Evolutionary conservation across 2,329 filamentous ascomycete genomes (phyloP).

Genomic region (Tolypocladium amazonense): DNA sequence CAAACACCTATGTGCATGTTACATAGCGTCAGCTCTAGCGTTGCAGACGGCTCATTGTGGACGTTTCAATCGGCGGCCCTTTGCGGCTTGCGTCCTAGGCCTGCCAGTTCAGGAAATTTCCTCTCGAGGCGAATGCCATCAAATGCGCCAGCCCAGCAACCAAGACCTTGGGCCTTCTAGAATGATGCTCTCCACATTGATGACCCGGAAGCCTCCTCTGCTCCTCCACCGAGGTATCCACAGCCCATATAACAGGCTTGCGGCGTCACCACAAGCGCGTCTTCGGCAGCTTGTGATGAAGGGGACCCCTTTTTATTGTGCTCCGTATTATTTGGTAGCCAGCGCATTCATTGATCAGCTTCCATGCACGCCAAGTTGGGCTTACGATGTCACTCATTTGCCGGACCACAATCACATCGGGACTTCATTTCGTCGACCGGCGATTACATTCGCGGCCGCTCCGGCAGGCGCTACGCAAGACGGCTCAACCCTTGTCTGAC

Average conservation of each 20-base stretch:
- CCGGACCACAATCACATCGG: background rate
- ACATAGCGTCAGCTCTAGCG: background rate
- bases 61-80: background rate
- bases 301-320: background rate
- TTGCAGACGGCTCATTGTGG: background rate
- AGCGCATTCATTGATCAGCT: background rate
- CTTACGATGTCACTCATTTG: background rate
- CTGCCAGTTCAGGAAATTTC: no score
- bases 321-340: background rate
- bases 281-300: background rate
- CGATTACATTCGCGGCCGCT: background rate
- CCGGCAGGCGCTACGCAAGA: background rate
- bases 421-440: background rate
- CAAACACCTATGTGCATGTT: background rate
- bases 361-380: background rate
- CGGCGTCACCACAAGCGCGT: background rate
- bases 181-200: conserved; percentile 3
- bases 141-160: background rate
- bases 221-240: background rate
- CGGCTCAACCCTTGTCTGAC: background rate
- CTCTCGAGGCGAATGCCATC: no score
- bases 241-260: background rate
- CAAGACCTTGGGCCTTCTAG: conserved; percentile 4
- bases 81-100: background rate
- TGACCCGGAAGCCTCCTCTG: background rate